phyloP scores from a whole-genome alignment of 2,329 filamentous ascomycete species.

The Penicillium sp. region DNA sequence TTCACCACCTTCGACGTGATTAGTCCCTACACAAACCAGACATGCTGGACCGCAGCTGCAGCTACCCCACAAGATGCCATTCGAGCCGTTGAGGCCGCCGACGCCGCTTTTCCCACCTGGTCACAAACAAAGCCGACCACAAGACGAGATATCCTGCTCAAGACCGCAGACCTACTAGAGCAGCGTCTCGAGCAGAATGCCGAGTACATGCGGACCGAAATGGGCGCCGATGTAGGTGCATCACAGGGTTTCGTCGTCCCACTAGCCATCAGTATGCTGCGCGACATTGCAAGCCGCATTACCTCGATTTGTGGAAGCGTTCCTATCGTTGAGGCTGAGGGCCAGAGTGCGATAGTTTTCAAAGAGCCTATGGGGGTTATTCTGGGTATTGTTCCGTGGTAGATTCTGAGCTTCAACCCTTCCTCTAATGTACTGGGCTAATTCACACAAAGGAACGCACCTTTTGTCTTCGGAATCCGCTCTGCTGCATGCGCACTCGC shows the following conservation, averaged over 20 bases:
- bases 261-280: conserved; percentile 40
- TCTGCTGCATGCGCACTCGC: conserved; percentile 61
- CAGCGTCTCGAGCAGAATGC: conserved; percentile 51
- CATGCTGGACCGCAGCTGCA: conserved; percentile 55
- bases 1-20: conserved; percentile 45
- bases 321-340: conserved; percentile 49
- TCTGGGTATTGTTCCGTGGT: conserved; percentile 77
- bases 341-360: conserved; percentile 61
- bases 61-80: conserved; percentile 44
- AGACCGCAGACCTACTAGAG: conserved; percentile 60
- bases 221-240: conserved; percentile 44
- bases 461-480: conserved; percentile 49
- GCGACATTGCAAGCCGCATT: conserved; percentile 51
- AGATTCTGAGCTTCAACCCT: conserved; percentile 6
- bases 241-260: conserved; percentile 33
- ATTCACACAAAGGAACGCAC: conserved; percentile 51
- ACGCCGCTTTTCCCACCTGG: conserved; percentile 66
- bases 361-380: conserved; percentile 77
- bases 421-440: neutral
- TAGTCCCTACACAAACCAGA: conserved; percentile 53
- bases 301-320: conserved; percentile 49
- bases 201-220: conserved; percentile 58
- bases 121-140: conserved; percentile 57
- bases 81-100: conserved; percentile 56
- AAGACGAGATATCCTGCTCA: conserved; percentile 68